A percentile compares a stretch with the other conserved stretches of the same genome.
These are phyloP conservation scores for Ceratopteris richardii DNA, from an alignment of 75 land plant species.

Conservation along the genomic window DNA sequence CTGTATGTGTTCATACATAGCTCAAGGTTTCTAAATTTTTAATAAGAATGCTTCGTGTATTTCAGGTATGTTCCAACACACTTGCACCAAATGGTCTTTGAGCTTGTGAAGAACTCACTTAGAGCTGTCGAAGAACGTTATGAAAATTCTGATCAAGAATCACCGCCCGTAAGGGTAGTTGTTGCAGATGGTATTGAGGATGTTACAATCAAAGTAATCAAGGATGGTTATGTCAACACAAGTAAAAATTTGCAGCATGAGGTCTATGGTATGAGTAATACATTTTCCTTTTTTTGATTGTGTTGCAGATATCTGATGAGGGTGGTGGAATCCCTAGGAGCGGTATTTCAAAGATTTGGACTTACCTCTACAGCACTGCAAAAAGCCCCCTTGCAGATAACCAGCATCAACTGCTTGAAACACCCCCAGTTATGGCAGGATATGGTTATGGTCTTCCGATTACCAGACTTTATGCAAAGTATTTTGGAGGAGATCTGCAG, in stretches of 20 bases:
- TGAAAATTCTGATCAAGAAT: conserved; percentile 63
- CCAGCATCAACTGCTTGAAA: conserved; percentile 20
- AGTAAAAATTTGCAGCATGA: too few relatives aligned
- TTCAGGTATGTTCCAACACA: conserved; percentile 89
- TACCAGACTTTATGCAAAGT: conserved; percentile 47
- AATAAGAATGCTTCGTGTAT: conserved; percentile 11
- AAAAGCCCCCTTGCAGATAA: conserved; percentile 11
- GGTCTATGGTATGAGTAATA: too few relatives aligned
- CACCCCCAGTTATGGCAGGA: conserved; percentile 39
- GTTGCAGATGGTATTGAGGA: conserved; percentile 98
- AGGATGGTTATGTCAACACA: too few relatives aligned
- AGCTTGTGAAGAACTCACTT: conserved; percentile 88
- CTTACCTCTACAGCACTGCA: conserved; percentile 31
- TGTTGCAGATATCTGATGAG: conserved; percentile 31
- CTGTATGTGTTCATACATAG: not conserved
- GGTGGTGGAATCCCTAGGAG: conserved; percentile 41
- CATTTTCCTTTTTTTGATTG: too few relatives aligned
- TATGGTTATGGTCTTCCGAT: conserved; percentile 50
- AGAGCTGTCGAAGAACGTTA: conserved; percentile 93
- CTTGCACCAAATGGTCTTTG: conserved; percentile 95
- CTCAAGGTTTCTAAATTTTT: not conserved
- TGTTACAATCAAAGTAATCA: conserved; percentile 63
- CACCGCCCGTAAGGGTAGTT: conserved; percentile 77
- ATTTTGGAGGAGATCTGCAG: too few relatives aligned
- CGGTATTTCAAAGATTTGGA: conserved; percentile 34